A percentile compares a stretch with the other conserved stretches of the same genome.
phyloP scores from a whole-genome alignment of 83 land plant species.

The Diphasiastrum complanatum region DNA sequence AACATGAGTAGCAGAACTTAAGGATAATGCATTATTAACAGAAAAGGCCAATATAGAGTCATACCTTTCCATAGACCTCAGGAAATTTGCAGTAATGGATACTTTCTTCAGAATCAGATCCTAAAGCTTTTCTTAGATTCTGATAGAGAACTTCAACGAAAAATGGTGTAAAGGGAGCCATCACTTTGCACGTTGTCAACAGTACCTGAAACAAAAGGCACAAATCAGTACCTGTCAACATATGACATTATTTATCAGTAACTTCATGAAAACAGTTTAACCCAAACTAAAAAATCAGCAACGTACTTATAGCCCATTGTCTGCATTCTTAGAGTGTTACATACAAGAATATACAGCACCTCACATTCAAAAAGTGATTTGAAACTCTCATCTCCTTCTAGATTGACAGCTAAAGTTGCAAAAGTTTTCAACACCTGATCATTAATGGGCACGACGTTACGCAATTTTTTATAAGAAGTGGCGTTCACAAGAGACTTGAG shows the following conservation, averaged over 20 bases:
- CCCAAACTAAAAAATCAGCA: too few species aligned
- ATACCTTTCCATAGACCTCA: conserved; percentile 66
- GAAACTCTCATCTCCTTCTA: too few species aligned
- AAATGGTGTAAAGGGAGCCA: conserved; percentile 99
- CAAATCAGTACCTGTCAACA: too few species aligned
- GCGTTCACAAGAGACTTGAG: too few species aligned
- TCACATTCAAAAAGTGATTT: too few species aligned
- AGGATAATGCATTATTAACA: background rate
- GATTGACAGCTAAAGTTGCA: too few species aligned
- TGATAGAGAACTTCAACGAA: conserved; percentile 91
- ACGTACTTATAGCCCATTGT: too few species aligned
- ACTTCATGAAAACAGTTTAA: background rate
- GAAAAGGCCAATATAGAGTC: background rate
- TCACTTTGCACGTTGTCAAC: conserved; percentile 74
- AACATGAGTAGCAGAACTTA: background rate
- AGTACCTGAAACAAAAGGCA: conserved; percentile 53
- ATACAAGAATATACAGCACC: too few species aligned
- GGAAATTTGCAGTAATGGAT: conserved; percentile 90
- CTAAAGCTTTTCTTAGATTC: conserved; percentile 58
- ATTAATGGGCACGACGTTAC: too few species aligned
- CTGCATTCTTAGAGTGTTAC: too few species aligned
- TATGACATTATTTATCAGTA: background rate
- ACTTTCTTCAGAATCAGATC: conserved; percentile 57
- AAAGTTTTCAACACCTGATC: too few species aligned
- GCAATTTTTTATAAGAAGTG: too few species aligned